Evolutionary conservation across 495 filamentous ascomycete species (phyloP), one percentile per base, ranked within the genome.

Genomic region (Penicillium cataractarum): DNA sequence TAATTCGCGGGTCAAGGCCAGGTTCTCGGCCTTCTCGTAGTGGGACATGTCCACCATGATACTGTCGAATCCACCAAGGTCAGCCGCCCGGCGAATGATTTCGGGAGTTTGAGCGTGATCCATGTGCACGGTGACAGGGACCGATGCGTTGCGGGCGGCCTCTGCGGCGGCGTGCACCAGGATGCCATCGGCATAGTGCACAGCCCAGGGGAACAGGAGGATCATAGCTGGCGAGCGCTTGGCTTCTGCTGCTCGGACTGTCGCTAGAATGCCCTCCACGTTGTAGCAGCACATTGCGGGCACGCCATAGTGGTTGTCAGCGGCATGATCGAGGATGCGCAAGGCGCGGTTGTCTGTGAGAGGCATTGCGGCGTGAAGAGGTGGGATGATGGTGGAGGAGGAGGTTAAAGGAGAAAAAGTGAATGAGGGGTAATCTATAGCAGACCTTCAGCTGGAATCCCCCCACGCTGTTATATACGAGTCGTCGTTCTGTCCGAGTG

Each of bases 1-100:
- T 60, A 94, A 78, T 66, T 93, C 90, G 35, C 81, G 78, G 39
- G 91, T 96, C 70, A 88, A 72, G 3, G 82, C 72, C 39, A 96
- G 78, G 63, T 96, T 94, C 78, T 92, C 90, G 40, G 85, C 90
- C 69, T 91, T 92, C 73, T 91, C 89, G 73, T 92, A 90, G 73
- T 94, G 88, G 67, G 82, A 87, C 88, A 91, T 92, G 74, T 92
- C 90, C 52, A 90, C 86, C 88, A 92, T 92, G 80, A 93, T 92
- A 72, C 85, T 87, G 75, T 93, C 90, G 70, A 92, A 93, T 37
- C 80, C 86, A 40, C 82, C 85, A 58, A 82, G 81, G 63, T 90
- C 86, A 3, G 88, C 89, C 1, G 88, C 89, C 15, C 77, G 77
- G 4, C 83, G 83, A 66, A 92, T 88, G 15, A 90, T 85, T 59